A percentile compares a stretch with the other conserved stretches of the same genome.
These are phyloP conservation scores for Euryodendron excelsum DNA, from an alignment of 148 eudicot species.

Conservation along the genomic window DNA sequence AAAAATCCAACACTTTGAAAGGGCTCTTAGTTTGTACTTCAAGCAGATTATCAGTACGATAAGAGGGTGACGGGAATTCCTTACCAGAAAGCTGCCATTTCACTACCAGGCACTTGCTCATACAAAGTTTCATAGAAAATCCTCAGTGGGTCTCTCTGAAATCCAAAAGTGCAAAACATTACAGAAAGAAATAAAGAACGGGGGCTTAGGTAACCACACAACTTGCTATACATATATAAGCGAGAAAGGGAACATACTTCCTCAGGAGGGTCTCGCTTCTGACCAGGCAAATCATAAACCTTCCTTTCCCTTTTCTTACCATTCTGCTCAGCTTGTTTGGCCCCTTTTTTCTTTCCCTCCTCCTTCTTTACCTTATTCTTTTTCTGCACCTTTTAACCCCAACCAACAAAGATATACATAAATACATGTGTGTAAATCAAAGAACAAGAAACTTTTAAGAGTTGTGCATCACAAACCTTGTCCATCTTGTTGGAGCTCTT, in stretches of 20 bases:
- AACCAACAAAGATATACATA: neutral
- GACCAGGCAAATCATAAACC: conserved; percentile 80
- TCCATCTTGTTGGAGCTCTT: conserved; percentile 26
- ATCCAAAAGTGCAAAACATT: neutral
- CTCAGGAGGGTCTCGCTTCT: conserved; percentile 85
- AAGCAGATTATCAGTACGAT: neutral
- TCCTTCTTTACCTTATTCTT: conserved; percentile 32
- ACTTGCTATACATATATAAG: neutral
- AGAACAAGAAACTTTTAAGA: neutral
- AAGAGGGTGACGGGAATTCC: conserved; percentile 7
- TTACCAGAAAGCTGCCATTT: conserved; percentile 85
- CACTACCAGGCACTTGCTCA: conserved; percentile 66
- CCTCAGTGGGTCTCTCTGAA: conserved; percentile 94
- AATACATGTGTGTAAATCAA: neutral
- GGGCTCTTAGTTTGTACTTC: neutral
- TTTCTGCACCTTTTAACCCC: conserved; percentile 24
- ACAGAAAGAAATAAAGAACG: neutral
- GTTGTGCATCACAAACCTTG: conserved; percentile 28
- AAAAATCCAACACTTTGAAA: neutral
- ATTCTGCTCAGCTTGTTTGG: conserved; percentile 24
- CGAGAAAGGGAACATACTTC: conserved; percentile 41
- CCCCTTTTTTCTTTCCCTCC: conserved; percentile 28
- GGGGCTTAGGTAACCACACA: neutral
- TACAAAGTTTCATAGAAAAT: conserved; percentile 80
- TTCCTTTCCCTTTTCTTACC: conserved; percentile 61